A percentile compares a stretch with the other conserved stretches of the same genome.
phyloP scores from a whole-genome alignment of 2,329 filamentous ascomycete species.

The Ophiostoma novo-ulmi region DNA sequence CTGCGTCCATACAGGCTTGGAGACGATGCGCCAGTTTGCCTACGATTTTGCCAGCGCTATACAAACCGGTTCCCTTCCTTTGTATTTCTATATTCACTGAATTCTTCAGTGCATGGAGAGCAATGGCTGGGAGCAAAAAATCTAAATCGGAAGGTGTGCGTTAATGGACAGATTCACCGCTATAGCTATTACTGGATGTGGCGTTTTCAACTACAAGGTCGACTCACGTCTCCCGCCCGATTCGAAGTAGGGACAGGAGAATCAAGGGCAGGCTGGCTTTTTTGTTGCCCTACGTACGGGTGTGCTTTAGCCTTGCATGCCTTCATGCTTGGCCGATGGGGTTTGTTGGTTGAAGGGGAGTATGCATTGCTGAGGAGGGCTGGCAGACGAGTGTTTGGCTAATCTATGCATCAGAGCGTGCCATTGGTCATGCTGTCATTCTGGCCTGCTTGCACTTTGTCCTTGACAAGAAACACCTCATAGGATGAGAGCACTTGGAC shows the following conservation, averaged over 20 bases:
- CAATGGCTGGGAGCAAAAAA: not conserved
- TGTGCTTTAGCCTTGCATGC: slow-evolving; percentile 23
- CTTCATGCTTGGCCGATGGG: slow-evolving; percentile 22
- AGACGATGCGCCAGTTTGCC: slow-evolving; percentile 77
- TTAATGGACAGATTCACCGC: not conserved
- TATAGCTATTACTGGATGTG: slow-evolving; percentile 9
- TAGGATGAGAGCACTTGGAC: slow-evolving; percentile 28
- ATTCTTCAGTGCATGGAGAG: not conserved
- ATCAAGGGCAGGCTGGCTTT: not conserved
- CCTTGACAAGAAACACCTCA: slow-evolving; percentile 26
- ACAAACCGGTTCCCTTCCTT: slow-evolving; percentile 16
- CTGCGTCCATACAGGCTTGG: slow-evolving; percentile 26
- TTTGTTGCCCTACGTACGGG: not conserved
- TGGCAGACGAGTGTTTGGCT: not conserved
- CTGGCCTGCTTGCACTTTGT: slow-evolving; percentile 18
- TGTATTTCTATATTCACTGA: slow-evolving; percentile 34
- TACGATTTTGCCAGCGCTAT: slow-evolving; percentile 86
- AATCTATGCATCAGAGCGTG: not conserved
- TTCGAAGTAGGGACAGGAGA: not conserved
- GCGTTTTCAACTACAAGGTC: not conserved
- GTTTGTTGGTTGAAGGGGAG: not conserved
- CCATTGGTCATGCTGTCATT: not conserved
- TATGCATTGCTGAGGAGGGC: not conserved
- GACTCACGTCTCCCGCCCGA: not conserved
- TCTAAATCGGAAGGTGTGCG: not conserved